Evolutionary conservation across 208 protist species (phyloP), one percentile per base, ranked within the genome.

Genomic region (Crithidia expoeki): DNA sequence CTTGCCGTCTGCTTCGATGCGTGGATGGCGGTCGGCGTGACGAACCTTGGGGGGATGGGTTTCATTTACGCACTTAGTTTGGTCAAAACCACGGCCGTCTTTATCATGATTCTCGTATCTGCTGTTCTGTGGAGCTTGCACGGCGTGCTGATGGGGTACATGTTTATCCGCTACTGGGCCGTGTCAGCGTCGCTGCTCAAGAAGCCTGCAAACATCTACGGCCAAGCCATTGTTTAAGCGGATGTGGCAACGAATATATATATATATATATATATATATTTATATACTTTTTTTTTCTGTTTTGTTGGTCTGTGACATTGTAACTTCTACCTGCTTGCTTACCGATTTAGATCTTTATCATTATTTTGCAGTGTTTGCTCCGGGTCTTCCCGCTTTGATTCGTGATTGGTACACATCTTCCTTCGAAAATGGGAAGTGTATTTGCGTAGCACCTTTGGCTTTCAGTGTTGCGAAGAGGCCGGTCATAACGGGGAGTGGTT

Each of bases 21-120:
- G 25, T 95, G 87, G 86, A 95, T 95, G 90, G 84, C 86, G 3
- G 61, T 95, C 30, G 90, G 90, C 51, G 63, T 93, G 12, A 49
- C 65, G 21, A 79, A 79, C 38, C 85, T 92, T 68, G 90, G 90
- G 33, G 90, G 85, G 4, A 90, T 85, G 59, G 90, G 90, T 19
- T 95, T 80, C 79, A 74, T 95, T 17, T 81, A 91, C 28, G 64
- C 81, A n/a, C 55, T 95, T 44, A 40, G 56, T 12, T 9, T 36
- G 34, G 67, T 44, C 2, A 7, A 27, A 0, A 42, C 61, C 10
- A 28, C 59, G 0, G 52, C 72, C 14, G 19, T 42, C 42, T 86
- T 92, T 36, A 78, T 83, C 42, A 57, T 88, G 50, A 60, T 80
- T 36, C 68, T 95, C 42, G 63, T 94, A n/a, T 52, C 71, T 38